These are phyloP conservation scores for Astrothelium subdiscretum DNA, from an alignment of 495 filamentous ascomycete genomes.

Conservation along the genomic window DNA sequence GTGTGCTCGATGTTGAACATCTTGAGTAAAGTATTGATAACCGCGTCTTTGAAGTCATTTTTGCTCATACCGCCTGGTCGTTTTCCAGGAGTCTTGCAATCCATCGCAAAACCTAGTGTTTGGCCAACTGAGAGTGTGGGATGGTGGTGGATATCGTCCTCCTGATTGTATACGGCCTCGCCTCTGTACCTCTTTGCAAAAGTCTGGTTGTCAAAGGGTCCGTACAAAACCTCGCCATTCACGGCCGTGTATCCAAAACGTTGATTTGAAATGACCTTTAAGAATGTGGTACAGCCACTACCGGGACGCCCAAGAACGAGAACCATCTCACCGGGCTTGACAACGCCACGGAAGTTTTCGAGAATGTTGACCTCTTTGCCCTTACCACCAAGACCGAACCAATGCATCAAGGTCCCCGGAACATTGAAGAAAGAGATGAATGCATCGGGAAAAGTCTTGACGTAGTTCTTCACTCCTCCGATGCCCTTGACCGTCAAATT, in stretches of 20 bases:
- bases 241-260: conserved; percentile 66
- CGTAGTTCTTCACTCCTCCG: conserved; percentile 62
- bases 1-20: conserved; percentile 89
- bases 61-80: conserved; percentile 54
- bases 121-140: conserved; percentile 74
- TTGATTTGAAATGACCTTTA: conserved; percentile 77
- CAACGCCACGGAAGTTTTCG: conserved; percentile 44
- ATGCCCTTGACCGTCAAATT: conserved; percentile 65
- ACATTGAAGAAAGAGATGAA: conserved; percentile 68
- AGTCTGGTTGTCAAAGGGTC: conserved; percentile 48
- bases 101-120: conserved; percentile 72
- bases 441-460: conserved; percentile 68
- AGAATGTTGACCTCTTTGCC: conserved; percentile 55
- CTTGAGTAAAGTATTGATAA: conserved; percentile 58
- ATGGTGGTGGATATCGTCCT: conserved; percentile 65
- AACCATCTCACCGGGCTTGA: conserved; percentile 78
- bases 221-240: conserved; percentile 69
- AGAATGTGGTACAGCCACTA: conserved; percentile 76
- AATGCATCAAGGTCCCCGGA: conserved; percentile 39
- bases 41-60: conserved; percentile 56
- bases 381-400: conserved; percentile 50
- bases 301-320: conserved; percentile 80
- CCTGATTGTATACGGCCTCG: conserved; percentile 77
- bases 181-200: conserved; percentile 61
- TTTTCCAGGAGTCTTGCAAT: conserved; percentile 67